Base-by-base conservation (phyloP, 2,329 filamentous ascomycete genomes). In the Thyridium curvatum region DNA sequence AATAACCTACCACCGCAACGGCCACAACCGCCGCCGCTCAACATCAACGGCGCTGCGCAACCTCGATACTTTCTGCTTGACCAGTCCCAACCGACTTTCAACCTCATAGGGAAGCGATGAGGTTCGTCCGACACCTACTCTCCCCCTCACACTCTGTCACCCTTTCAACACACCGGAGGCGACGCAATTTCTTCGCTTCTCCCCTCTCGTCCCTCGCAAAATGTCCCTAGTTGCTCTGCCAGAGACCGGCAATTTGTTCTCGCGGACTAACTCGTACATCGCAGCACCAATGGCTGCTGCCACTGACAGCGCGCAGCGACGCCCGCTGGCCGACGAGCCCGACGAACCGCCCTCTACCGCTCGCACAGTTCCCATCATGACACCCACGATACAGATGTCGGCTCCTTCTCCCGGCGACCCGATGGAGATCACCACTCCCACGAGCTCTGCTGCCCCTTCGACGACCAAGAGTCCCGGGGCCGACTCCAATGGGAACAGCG, bases 351-450 rank as follows among this genome's bases (percentile, higher is more conserved):
- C 21, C 6, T 10, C 69, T 61, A 65, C 67, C 53, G 60, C 66
- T 49, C 71, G 72, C 54, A 74, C 77, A 34, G 63, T 82, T 35
- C 74, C 77, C 38, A 76, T 79, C 47, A 64, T 72, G 44, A 68
- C 69, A 41, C 71, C 76, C 30, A 72, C 67, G 42, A 72, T 77
- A 54, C 72, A 74, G 56, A 77, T 74, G 62, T 77, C 77, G 46
- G 68, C 74, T 39, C 71, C 75, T 15, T 71, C 71, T 35, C 71
- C 72, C 21, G 73, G 69, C 48, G 74, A 77, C 41, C 74, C 74
- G 42, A 82, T 81, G 76, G 77, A 81, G 44, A 69, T 79, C 46
- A 73, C 74, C 29, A 74, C 72, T 30, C 72, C 73, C 38, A 65
- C 68, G 44, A 66, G 65, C 55, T 62, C 65, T 42, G 64, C 62